Base-by-base conservation (phyloP, 2,329 filamentous ascomycete genomes). In the Aspergillus sp. region DNA sequence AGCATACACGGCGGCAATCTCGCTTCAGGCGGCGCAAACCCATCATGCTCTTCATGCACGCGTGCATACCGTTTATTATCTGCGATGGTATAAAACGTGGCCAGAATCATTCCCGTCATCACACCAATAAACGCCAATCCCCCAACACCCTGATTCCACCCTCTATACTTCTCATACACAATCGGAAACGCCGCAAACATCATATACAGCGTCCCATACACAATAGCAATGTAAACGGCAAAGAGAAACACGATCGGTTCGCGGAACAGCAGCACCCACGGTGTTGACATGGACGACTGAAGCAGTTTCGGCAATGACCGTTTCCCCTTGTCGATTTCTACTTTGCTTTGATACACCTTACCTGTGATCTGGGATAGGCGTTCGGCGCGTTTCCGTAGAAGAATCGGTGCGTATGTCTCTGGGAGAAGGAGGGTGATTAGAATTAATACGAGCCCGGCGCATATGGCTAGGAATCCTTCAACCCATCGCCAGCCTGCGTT, bases 401-500 rank as follows among this genome's bases (percentile, higher is more conserved):
- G 62, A 7, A 75, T 68, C 0, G 73, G 73, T 0, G 65, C 64
- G 46, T 74, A 77, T 5, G 57, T 59, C 36, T 59, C 56, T 7
- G 55, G 57, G 5, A 60, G 42, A 35, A 36, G 40, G 11, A 56
- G 26, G 26, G 40, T 9, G n/a, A 51, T 49, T 9, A 52, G 3
- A 33, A 60, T 50, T 53, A 77, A 82, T 34, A 83, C 70, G 11
- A 72, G 61, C 6, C 79, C 79, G 2, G 78, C 80, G 59, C 85
- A 82, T 45, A 79, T 77, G 34, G 78, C 73, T 56, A 79, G 74
- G 35, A 84, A 59, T 2, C 78, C 79, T 56, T 77, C 69, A 13
- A 86, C 76, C 83, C 83, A 86, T 51, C 80, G 68, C 83, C 83
- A 85, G 8, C 81, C 82, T 27, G 73, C 73, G 4, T 72, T 69